Conservation (phyloP, 2,329 filamentous ascomycete genomes). For the Xylariaceae sp. region DNA sequence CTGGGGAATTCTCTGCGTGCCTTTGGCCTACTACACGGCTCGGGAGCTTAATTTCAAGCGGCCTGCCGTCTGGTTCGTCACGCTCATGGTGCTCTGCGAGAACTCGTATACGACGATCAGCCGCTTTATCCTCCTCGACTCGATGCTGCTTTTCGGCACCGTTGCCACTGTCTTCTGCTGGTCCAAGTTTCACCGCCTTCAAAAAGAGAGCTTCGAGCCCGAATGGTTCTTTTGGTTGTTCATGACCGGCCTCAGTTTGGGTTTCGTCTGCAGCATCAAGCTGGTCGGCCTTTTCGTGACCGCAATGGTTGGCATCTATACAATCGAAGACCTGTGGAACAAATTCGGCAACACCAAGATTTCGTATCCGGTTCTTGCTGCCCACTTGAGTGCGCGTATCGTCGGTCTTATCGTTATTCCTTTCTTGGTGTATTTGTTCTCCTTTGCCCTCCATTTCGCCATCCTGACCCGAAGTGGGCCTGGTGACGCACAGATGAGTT, state of each 20-base stretch:
- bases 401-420: conserved; percentile 85
- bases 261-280: conserved; percentile 97
- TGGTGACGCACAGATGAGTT: conserved; percentile 99
- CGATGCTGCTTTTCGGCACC: conserved; percentile 98
- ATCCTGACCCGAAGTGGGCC: conserved; percentile 91
- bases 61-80: conserved; percentile 89
- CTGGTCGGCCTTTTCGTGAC: conserved; percentile 96
- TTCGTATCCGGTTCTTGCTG: conserved; percentile 60
- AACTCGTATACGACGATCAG: conserved; percentile 99
- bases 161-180: conserved; percentile 96
- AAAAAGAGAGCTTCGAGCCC: conserved; percentile 75
- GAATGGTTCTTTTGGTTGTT: conserved; percentile 96
- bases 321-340: conserved; percentile 92
- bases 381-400: conserved; percentile 74
- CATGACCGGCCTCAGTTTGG: conserved; percentile 90
- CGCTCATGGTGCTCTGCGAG: conserved; percentile 95
- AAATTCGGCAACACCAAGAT: conserved; percentile 95
- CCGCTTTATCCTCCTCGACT: conserved; percentile 95
- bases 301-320: conserved; percentile 91
- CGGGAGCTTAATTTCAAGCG: conserved; percentile 82
- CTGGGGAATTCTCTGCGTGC: conserved; percentile 88
- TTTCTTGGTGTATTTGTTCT: conserved; percentile 87
- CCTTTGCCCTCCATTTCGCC: conserved; percentile 90
- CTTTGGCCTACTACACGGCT: conserved; percentile 91
- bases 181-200: conserved; percentile 90